These are phyloP conservation scores for Hanseniaspora gamundiae DNA, from an alignment of 1,139 yeast genomes.

Conservation along the genomic window DNA sequence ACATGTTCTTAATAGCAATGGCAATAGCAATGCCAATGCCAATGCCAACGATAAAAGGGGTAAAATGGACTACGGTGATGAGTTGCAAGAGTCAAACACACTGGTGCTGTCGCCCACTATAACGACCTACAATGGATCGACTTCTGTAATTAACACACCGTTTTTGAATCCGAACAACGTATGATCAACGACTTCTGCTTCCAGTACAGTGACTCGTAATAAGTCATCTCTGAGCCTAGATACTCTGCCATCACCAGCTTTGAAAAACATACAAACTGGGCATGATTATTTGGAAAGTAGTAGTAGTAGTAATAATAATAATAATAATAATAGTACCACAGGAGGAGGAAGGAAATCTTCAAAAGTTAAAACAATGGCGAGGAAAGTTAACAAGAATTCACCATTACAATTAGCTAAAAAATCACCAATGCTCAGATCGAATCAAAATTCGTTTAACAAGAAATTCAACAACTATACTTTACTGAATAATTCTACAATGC, in stretches of 20 bases:
- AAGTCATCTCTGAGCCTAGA: background rate
- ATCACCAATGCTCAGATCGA: background rate
- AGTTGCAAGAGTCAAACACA: no score
- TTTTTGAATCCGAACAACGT: slow-evolving; percentile 8
- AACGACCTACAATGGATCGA: slow-evolving; percentile 18
- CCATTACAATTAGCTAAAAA: slow-evolving; percentile 1
- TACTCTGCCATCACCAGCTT: slow-evolving; percentile 21
- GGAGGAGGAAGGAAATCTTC: background rate
- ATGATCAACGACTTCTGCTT: background rate
- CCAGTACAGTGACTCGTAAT: slow-evolving; percentile 12
- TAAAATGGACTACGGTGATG: no score
- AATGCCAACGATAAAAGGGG: background rate
- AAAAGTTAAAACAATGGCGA: background rate
- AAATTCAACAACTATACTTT: background rate
- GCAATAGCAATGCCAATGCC: background rate
- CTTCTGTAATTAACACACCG: slow-evolving; percentile 12
- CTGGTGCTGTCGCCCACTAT: slow-evolving; percentile 20
- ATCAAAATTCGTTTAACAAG: background rate
- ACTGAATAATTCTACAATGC: background rate
- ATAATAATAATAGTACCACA: background rate
- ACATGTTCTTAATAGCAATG: background rate
- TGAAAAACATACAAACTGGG: slow-evolving; percentile 10
- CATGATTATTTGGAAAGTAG: background rate
- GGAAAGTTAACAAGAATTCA: slow-evolving; percentile 5
- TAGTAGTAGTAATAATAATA: background rate